These are phyloP conservation scores for Lyophyllum decastes DNA, from an alignment of 768 basidiomycete genomes.

Conservation along the genomic window DNA sequence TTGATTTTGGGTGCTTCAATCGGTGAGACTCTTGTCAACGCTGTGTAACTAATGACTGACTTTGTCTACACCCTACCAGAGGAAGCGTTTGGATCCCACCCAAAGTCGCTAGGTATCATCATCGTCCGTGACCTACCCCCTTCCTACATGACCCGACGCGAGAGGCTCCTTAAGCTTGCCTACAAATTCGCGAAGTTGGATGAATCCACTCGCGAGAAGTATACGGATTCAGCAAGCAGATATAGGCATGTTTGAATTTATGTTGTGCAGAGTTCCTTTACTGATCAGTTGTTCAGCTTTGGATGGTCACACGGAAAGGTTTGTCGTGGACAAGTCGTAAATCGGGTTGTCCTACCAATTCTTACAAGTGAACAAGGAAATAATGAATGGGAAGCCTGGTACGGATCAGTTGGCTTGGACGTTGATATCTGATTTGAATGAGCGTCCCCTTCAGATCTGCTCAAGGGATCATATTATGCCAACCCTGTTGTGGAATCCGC, in stretches of 20 bases:
- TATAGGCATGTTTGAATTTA: slow-evolving; percentile 61
- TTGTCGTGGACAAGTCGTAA: background rate
- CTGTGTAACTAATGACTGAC: background rate
- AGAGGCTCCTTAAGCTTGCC: slow-evolving; percentile 72
- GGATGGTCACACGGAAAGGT: slow-evolving; percentile 99
- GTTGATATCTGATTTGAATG: background rate
- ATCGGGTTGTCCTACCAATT: background rate
- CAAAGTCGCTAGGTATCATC: slow-evolving; percentile 78
- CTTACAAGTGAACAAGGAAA: slow-evolving; percentile 53
- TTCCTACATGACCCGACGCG: slow-evolving; percentile 61
- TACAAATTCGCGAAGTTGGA: slow-evolving; percentile 77
- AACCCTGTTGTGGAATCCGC: slow-evolving; percentile 75
- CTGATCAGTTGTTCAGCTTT: slow-evolving; percentile 51
- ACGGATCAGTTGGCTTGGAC: slow-evolving; percentile 1
- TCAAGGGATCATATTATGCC: slow-evolving; percentile 96
- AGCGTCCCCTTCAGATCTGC: slow-evolving; percentile 48
- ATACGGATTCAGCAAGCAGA: slow-evolving; percentile 67
- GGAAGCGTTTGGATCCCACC: slow-evolving; percentile 80
- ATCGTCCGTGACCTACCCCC: slow-evolving; percentile 80
- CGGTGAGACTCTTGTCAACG: slow-evolving; percentile 38
- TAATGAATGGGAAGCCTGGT: slow-evolving; percentile 95
- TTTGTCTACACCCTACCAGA: slow-evolving; percentile 37
- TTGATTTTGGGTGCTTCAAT: slow-evolving; percentile 59
- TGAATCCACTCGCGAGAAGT: slow-evolving; percentile 66
- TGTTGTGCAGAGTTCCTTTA: background rate